These are phyloP conservation scores for Calonectria ilicicola DNA, from an alignment of 2,329 filamentous ascomycete species.

Conservation along the genomic window DNA sequence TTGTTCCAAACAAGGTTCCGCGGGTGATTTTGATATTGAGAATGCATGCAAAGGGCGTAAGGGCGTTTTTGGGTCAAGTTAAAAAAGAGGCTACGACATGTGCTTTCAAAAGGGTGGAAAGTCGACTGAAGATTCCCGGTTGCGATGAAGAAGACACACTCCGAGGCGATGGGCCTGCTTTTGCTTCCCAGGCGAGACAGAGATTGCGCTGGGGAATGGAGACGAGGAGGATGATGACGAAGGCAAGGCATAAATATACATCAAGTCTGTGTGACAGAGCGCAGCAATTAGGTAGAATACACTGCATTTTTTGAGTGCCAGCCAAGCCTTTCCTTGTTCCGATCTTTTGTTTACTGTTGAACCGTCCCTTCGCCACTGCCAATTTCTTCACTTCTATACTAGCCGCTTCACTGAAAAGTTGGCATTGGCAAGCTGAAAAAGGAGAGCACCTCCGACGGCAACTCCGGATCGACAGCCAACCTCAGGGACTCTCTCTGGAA, in stretches of 20 bases:
- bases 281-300: not conserved
- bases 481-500: not conserved
- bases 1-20: not conserved
- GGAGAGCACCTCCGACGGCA: not conserved
- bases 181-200: conserved; percentile 8
- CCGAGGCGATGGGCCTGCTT: conserved; percentile 23
- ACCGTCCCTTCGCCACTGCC: not conserved
- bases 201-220: not conserved
- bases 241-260: not conserved
- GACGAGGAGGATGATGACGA: conserved; percentile 4
- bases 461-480: not conserved
- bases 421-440: not conserved
- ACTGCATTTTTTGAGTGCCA: not conserved
- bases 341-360: no score
- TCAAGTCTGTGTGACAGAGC: conserved; percentile 4
- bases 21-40: conserved; percentile 31
- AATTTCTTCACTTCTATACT: not conserved
- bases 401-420: not conserved
- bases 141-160: conserved; percentile 44
- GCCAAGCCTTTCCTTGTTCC: not conserved
- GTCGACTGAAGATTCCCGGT: conserved; percentile 44
- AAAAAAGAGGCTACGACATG: conserved; percentile 30
- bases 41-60: conserved; percentile 44
- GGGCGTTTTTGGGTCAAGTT: conserved; percentile 42
- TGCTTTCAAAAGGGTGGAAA: conserved; percentile 36